These are phyloP conservation scores for Trametopsis cervina DNA, from an alignment of 768 basidiomycete genomes.

Conservation along the genomic window DNA sequence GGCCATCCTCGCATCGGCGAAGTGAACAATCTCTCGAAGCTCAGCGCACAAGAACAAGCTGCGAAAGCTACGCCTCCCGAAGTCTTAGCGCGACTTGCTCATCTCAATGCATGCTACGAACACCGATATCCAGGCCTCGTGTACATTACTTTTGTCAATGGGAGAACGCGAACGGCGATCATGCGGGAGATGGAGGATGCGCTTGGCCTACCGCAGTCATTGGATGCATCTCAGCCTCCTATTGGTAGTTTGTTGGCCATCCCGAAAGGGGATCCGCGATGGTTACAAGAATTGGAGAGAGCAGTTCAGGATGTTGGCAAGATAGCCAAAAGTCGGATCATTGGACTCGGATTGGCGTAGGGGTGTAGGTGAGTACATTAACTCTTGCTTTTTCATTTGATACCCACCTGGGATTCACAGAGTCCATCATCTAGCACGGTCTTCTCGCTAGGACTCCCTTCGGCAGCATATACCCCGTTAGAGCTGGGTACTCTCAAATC, in stretches of 20 bases:
- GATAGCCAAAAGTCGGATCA: slow-evolving; percentile 70
- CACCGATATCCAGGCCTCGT: slow-evolving; percentile 63
- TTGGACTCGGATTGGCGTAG: slow-evolving; percentile 33
- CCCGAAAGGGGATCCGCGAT: slow-evolving; percentile 35
- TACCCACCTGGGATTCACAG: too few relatives aligned
- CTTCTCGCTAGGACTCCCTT: not conserved
- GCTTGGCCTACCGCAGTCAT: slow-evolving; percentile 44
- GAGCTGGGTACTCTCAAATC: not conserved
- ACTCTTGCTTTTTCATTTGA: too few relatives aligned
- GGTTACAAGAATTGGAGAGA: slow-evolving; percentile 63
- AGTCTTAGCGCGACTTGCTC: slow-evolving; percentile 62
- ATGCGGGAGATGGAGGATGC: slow-evolving; percentile 74
- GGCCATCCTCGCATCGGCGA: slow-evolving; percentile 92
- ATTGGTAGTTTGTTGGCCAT: slow-evolving; percentile 32
- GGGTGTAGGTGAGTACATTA: too few relatives aligned
- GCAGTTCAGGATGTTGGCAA: slow-evolving; percentile 67
- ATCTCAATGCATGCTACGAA: slow-evolving; percentile 79
- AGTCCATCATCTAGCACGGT: too few relatives aligned
- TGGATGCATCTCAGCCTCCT: slow-evolving; percentile 36
- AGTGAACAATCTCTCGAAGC: slow-evolving; percentile 59
- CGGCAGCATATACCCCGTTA: not conserved
- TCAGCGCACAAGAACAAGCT: slow-evolving; percentile 79
- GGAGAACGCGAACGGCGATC: slow-evolving; percentile 63
- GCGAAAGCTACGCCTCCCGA: slow-evolving; percentile 58
- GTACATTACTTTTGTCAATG: slow-evolving; percentile 92